A percentile compares a stretch with the other conserved stretches of the same genome.
Evolutionary conservation across 805 yeast genomes (phyloP).

Genomic region (Candida stauntonica): DNA sequence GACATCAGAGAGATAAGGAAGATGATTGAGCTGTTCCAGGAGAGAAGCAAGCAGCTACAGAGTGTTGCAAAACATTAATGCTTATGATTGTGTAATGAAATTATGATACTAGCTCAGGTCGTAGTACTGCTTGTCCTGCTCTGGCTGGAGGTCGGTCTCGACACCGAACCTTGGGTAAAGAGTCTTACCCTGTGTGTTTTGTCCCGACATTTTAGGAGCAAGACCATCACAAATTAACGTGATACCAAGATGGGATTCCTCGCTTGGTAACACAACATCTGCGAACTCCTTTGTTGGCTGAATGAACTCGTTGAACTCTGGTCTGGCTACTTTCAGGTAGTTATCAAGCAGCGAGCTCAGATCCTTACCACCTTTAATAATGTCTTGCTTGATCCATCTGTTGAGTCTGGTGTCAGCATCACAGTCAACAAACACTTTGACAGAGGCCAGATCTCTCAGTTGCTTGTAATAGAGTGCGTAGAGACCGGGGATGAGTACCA

Average conservation of each 20-base stretch:
- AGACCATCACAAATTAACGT: conserved; percentile 62
- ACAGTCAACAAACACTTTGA: conserved; percentile 74
- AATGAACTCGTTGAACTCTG: conserved; percentile 64
- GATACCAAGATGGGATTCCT: conserved; percentile 57
- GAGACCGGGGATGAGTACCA: conserved; percentile 63
- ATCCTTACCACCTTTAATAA: conserved; percentile 19
- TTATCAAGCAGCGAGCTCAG: conserved; percentile 31
- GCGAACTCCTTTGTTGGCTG: conserved; percentile 67
- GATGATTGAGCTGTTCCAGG: conserved; percentile 17
- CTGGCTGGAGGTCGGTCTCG: conserved; percentile 27
- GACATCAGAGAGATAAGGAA: conserved; percentile 16
- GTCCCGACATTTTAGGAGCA: conserved; percentile 17
- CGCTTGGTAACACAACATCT: conserved; percentile 70
- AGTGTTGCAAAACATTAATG: conserved; percentile 5
- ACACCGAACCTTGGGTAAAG: conserved; percentile 17
- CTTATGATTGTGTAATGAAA: neutral
- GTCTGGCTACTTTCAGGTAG: conserved; percentile 54
- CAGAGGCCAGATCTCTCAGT: conserved; percentile 50
- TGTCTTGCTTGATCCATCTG: conserved; percentile 55
- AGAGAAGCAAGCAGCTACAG: conserved; percentile 20
- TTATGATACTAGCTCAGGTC: conserved; percentile 23
- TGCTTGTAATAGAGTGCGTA: conserved; percentile 69
- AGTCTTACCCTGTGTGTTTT: neutral
- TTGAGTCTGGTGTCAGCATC: conserved; percentile 83
- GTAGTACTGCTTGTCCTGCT: conserved; percentile 39